Conservation (phyloP, 768 basidiomycete genomes). For the Collybiopsis confluens region DNA sequence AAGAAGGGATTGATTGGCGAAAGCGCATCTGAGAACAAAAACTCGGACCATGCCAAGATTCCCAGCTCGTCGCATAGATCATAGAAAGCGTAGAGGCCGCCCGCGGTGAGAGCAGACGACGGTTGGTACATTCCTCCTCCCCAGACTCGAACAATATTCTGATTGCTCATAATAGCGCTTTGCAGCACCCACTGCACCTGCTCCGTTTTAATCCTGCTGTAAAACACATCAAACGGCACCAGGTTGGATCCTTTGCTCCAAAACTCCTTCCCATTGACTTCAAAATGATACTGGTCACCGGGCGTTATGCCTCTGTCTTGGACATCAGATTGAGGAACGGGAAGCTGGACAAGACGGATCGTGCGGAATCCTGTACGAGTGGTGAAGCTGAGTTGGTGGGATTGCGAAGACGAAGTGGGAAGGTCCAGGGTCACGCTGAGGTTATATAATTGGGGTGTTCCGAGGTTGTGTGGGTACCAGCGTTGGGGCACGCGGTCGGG, state of each 20-base stretch:
- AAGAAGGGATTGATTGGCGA: conserved; percentile 55
- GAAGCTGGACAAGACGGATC: conserved; percentile 45
- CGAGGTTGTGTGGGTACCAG: conserved; percentile 56
- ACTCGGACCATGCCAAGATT: conserved; percentile 58
- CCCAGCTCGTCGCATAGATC: conserved; percentile 56
- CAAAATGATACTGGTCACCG: conserved; percentile 59
- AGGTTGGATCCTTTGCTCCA: conserved; percentile 54
- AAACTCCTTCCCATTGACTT: conserved; percentile 53
- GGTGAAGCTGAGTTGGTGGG: conserved; percentile 28
- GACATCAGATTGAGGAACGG: conserved; percentile 42
- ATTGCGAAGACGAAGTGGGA: conserved; percentile 11
- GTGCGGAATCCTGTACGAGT: conserved; percentile 58
- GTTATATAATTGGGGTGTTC: conserved; percentile 51
- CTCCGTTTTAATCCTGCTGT: conserved; percentile 44
- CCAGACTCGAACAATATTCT: conserved; percentile 64
- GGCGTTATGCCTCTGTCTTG: conserved; percentile 46
- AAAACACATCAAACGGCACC: conserved; percentile 61
- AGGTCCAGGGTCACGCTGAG: conserved; percentile 38
- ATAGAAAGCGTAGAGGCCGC: conserved; percentile 54
- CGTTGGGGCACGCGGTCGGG: conserved; percentile 41
- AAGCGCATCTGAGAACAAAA: conserved; percentile 54
- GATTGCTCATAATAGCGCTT: conserved; percentile 49
- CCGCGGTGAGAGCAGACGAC: conserved; percentile 30
- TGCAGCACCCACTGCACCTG: conserved; percentile 52
- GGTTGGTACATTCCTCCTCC: conserved; percentile 54